Evolutionary conservation across 345 rosid genomes (phyloP).

Genomic region (Salix suchowensis): DNA sequence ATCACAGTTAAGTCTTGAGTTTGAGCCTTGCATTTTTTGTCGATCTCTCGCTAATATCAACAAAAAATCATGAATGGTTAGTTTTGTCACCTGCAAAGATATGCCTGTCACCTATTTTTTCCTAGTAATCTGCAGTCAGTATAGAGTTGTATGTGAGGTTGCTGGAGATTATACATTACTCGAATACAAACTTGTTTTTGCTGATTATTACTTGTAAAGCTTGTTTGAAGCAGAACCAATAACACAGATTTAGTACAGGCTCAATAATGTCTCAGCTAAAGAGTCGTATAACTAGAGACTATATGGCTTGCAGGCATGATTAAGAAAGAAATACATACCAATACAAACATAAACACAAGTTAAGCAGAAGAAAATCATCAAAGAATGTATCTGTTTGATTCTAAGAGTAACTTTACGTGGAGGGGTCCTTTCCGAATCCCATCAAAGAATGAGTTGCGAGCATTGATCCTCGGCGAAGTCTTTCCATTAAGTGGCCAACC

Average conservation of each 20-base stretch:
- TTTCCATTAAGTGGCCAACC: constrained; percentile 57
- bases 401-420: constrained; percentile 10
- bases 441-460: constrained; percentile 82
- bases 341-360: background rate
- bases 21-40: background rate
- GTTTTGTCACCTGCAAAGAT: background rate
- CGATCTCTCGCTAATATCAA: background rate
- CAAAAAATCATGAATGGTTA: background rate
- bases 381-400: background rate
- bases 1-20: background rate
- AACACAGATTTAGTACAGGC: too few species aligned
- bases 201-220: background rate
- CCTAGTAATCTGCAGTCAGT: background rate
- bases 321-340: background rate
- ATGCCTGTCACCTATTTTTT: background rate
- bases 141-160: background rate
- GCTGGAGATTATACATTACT: background rate
- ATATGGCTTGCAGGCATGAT: background rate
- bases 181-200: background rate
- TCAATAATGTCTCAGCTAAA: too few species aligned
- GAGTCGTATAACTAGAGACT: too few species aligned
- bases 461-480: constrained; percentile 71
- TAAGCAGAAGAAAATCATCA: background rate
- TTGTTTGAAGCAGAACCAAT: background rate
- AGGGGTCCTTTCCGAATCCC: constrained; percentile 84